Conservation (phyloP, 75 land plant genomes). For the Larix kaempferi region DNA sequence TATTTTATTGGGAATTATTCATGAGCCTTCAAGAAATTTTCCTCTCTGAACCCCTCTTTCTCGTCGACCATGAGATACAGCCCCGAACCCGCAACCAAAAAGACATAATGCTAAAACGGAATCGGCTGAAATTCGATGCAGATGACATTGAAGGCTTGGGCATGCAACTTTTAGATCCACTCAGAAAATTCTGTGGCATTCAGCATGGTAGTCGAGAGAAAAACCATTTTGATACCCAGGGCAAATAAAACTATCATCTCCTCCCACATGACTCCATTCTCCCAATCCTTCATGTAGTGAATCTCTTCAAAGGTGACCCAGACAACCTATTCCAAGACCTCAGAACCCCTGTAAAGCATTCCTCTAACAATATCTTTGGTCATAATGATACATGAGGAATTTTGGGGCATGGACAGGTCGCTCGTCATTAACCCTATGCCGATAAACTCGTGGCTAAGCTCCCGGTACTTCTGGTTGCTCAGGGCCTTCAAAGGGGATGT, state of each 20-base stretch:
- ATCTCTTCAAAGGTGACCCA: slow-evolving; percentile 2
- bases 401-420: not conserved
- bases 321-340: not conserved
- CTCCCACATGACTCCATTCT: slow-evolving; percentile 5
- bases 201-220: slow-evolving; percentile 1
- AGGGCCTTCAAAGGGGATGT: no score
- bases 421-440: not conserved
- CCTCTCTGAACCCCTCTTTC: no score
- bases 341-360: not conserved
- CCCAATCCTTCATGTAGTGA: slow-evolving; percentile 3
- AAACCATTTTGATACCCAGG: not conserved
- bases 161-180: no score
- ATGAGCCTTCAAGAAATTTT: no score
- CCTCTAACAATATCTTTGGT: not conserved
- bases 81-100: no score
- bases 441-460: no score
- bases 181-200: not conserved
- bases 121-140: no score
- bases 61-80: no score
- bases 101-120: no score
- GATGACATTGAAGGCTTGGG: no score
- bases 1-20: no score
- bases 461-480: no score
- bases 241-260: not conserved
- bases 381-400: not conserved